Evolutionary conservation across 768 basidiomycete genomes (phyloP), one percentile per base, ranked within the genome.

Genomic region (Ephemerocybe angulata): DNA sequence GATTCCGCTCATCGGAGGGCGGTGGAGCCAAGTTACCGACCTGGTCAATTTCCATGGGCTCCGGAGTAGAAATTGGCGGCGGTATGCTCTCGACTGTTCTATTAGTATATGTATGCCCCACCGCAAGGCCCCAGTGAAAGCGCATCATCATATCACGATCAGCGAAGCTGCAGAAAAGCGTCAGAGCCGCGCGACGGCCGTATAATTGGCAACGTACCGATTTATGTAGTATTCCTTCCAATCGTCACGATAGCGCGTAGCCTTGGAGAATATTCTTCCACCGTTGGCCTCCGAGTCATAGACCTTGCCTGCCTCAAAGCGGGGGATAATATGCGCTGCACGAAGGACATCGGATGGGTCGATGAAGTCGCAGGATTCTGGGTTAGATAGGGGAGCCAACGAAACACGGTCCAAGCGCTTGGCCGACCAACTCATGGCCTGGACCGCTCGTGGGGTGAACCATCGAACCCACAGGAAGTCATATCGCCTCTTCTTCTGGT

Each of bases 121-220:
- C 29, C 10, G 19, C 48, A 4, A 50, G 12, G 19, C 48, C 48
- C 25, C 28, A 31, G 28, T 50, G 48, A 29, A 50, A 50, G 3
- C 48, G 5, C 48, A 50, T 50, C 7, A 31, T 30, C 48, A 50
- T 50, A 19, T 50, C 48, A 4, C 48, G 48, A 22, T 50, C 48
- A 10, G 31, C 48, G 31, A 50, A 50, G 4, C 48, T 50, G 21
- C 38, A 7, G 15, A 13, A 35, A 21, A 41, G 7, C 17, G 48
- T 21, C 5, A 33, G 11, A 5, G 12, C 19, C 19, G 48, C 29
- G 28, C 11, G 11, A 19, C 8, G 27, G 31, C 28, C 31, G 30
- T 4, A n/a, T 7, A 8, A 35, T 11, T 11, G 46, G 8, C 8
- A 8, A 46, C 43, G 3, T 24, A 46, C 43, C 12, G 43, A 25